Evolutionary conservation across 306 rosid genomes (phyloP).

Genomic region (Gastrolobium villosum): DNA sequence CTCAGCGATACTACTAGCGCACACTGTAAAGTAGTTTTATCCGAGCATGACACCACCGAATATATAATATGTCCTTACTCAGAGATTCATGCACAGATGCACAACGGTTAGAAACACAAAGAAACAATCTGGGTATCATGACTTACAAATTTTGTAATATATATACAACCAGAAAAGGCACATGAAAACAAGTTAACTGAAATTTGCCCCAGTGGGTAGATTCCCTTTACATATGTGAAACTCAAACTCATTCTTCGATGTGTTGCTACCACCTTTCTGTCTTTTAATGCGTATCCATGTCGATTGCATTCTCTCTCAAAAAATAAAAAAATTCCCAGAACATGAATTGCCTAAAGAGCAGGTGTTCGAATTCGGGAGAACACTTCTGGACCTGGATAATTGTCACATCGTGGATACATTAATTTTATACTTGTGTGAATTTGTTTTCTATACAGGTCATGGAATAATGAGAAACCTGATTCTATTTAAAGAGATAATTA

Average conservation of each 20-base stretch:
- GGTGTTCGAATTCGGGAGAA: too few relatives aligned
- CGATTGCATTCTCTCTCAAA: too few relatives aligned
- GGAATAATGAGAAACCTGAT: too few relatives aligned
- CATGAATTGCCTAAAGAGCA: too few relatives aligned
- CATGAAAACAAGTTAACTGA: neutral
- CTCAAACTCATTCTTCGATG: slow-evolving; percentile 35
- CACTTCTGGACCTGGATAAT: too few relatives aligned
- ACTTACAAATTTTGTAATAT: neutral
- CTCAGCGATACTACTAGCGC: slow-evolving; percentile 6
- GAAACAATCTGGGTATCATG: neutral
- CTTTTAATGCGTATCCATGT: neutral
- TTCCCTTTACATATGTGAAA: slow-evolving; percentile 32
- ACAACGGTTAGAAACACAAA: neutral
- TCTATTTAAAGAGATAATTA: too few relatives aligned
- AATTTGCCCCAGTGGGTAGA: neutral
- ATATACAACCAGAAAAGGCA: neutral
- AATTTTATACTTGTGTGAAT: too few relatives aligned
- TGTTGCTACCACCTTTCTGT: slow-evolving; percentile 28
- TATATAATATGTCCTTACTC: neutral
- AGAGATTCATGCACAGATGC: neutral
- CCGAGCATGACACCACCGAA: neutral
- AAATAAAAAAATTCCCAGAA: too few relatives aligned
- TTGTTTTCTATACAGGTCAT: too few relatives aligned
- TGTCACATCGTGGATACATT: too few relatives aligned
- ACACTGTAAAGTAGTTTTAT: slow-evolving; percentile 25